These are phyloP conservation scores for Laetiporus sulphureus DNA, from an alignment of 1,284 basidiomycete genomes.

Conservation along the genomic window DNA sequence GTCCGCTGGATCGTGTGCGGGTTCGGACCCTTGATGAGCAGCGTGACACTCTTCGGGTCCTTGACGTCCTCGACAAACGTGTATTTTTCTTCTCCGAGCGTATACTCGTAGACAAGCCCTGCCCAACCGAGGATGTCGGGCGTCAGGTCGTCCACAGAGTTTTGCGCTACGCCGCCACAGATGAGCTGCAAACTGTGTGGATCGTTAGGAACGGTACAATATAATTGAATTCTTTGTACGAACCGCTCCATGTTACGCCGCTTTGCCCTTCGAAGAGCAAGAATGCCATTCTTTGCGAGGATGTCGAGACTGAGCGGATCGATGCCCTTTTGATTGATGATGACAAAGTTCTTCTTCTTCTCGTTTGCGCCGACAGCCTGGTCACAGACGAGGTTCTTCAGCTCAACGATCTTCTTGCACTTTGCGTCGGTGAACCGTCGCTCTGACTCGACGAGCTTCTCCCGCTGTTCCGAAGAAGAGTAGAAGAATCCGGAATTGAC, in stretches of 20 bases:
- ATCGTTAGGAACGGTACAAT: conserved; percentile 5
- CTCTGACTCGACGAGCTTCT: conserved; percentile 98
- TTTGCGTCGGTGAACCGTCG: conserved; percentile 92
- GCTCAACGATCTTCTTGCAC: conserved; percentile 93
- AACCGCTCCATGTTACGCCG: conserved; percentile 96
- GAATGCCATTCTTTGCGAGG: conserved; percentile 93
- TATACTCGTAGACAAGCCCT: conserved; percentile 98
- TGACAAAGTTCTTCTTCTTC: conserved; percentile 84
- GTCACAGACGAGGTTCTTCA: conserved; percentile 96
- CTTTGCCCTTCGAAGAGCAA: conserved; percentile 94
- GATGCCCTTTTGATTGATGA: conserved; percentile 99
- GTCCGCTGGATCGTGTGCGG: conserved; percentile 95
- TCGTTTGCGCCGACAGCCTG: conserved; percentile 77
- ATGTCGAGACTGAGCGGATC: conserved; percentile 97
- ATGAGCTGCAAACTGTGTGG: conserved; percentile 75
- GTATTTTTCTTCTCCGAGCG: conserved; percentile 97
- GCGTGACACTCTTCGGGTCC: conserved; percentile 93
- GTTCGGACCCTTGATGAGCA: conserved; percentile 98
- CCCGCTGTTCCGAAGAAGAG: conserved; percentile 95
- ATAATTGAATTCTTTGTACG: conserved; percentile 17
- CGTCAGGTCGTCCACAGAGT: conserved; percentile 94
- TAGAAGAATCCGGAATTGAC: conserved; percentile 99
- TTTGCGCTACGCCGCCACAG: conserved; percentile 94
- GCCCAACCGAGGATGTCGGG: conserved; percentile 95
- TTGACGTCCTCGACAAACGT: conserved; percentile 98